Evolutionary conservation across 495 filamentous ascomycete genomes (phyloP), one percentile per base, ranked within the genome.

Genomic region (Talaromyces wortmannii): DNA sequence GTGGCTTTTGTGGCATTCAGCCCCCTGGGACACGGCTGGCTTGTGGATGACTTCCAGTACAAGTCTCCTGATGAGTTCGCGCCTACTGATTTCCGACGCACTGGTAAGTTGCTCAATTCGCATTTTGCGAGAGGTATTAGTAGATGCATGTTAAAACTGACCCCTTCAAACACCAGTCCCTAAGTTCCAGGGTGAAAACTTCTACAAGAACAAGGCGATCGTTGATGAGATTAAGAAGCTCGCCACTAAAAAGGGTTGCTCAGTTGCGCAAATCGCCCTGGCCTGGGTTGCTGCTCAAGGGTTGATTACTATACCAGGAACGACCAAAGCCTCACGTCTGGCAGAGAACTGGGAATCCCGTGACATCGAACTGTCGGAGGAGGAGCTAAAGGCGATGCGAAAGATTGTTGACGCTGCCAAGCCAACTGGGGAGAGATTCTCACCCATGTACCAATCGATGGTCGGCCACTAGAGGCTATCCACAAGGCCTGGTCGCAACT

Each of bases 141-240:
- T 32, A 53, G 44, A 42, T 12, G 31, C 13, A 40, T 30, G 6
- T 47, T 32, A 6, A 0, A 2, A 13, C 15, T 43, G 3, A 17
- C 32, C n/a, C n/a, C n/a, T n/a, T n/a, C n/a, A n/a, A n/a, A n/a
- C n/a, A n/a, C n/a, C n/a, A 78, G 73, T 55, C 5, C 74, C 75
- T 17, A 77, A 77, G 50, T 78, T 78, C 57, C 74, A 78, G 60
- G 72, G 73, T 23, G 75, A 78, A 11, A 78, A 78, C 56, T 78
- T 78, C 59, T 76, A 74, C 61, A 74, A 73, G 56, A 78, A 78
- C 52, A 58, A 53, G 12, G 67, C 63, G 17, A 75, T 78, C 42
- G 71, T 77, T 5, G 70, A 75, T 1, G 69, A 74, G 45, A 71
- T 75, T 31, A 72, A 73, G 58, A 67, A 67, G 50, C 63, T 78